Evolutionary conservation across 345 rosid species (phyloP), one percentile per base, ranked within the genome.

Genomic region (Corchorus capsularis): DNA sequence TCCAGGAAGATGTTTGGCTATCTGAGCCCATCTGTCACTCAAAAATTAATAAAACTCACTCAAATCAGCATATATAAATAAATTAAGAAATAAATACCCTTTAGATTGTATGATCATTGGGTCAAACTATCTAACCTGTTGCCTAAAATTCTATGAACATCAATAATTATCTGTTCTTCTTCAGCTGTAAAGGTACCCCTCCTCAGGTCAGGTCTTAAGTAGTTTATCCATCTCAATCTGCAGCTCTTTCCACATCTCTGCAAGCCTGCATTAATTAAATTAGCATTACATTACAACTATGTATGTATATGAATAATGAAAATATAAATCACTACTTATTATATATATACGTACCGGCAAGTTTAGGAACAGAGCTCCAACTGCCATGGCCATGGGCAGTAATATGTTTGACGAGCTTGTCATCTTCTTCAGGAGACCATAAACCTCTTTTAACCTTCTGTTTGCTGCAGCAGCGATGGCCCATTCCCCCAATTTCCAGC

Each of bases 381-480:
- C 90, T 86, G 10, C 92, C 89, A 84, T 91, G 93, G 73, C 93
- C 96, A 63, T 86, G 81, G 63, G 85, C 32, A 54, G 93, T 88
- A 83, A 89, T 86, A 71, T 87, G 78, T 64, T 75, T 54, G 52
- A 75, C 0, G 54, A 75, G 72, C 64, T 56, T 63, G 52, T 75
- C 78, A 53, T 91, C 95, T 86, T 91, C 95, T 79, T 89, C 93
- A 46, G 95, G 93, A 72, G 93, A 91, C 93, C 96, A 91, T 69
- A 91, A 73, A 2, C 96, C 96, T 82, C 90, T 87, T 73, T 88
- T 89, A 53, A 91, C 93, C 77, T 89, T 91, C 79, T 84, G 92
- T 81, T 91, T 91, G 71, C 83, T 86, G 84, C 95, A 91, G 49
- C 96, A 91, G 46, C 84, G 84, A 62, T 91, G 95, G 43, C 91